A percentile compares a stretch with the other conserved stretches of the same genome.
Conservation (phyloP, 1,284 basidiomycete genomes). For the Papiliotrema flavescens region DNA sequence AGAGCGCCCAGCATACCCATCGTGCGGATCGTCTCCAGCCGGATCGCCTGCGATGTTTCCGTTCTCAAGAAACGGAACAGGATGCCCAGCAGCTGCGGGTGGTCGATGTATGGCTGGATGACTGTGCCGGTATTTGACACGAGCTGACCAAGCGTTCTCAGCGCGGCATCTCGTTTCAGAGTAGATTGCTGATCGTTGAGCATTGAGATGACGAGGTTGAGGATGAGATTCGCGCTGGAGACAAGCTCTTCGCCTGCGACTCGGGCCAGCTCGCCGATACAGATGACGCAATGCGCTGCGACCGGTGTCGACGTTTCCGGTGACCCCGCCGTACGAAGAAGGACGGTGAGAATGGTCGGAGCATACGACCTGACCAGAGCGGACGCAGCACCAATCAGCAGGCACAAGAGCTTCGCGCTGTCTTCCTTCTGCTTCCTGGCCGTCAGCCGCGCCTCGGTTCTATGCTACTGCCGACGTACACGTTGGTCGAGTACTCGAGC, state of each 20-base stretch:
- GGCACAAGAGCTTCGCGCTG: conserved; percentile 79
- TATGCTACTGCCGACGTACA: conserved; percentile 53
- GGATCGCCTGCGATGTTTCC: conserved; percentile 70
- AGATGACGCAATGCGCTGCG: conserved; percentile 88
- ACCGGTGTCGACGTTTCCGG: conserved; percentile 81
- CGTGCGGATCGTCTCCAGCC: conserved; percentile 86
- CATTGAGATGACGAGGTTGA: conserved; percentile 84
- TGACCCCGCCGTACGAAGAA: conserved; percentile 72
- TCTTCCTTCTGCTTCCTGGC: conserved; percentile 75
- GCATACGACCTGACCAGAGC: conserved; percentile 95
- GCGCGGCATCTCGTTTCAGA: conserved; percentile 83
- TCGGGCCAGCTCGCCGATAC: conserved; percentile 87
- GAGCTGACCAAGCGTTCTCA: conserved; percentile 90
- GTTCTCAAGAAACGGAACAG: conserved; percentile 82
- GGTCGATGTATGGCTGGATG: conserved; percentile 82
- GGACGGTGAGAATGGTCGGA: conserved; percentile 88
- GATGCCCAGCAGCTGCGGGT: conserved; percentile 84
- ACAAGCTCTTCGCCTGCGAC: conserved; percentile 92
- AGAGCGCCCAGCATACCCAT: conserved; percentile 96
- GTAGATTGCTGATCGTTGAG: conserved; percentile 76
- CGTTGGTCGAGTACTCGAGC: conserved; percentile 90
- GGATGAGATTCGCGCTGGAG: conserved; percentile 77
- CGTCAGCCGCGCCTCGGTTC: background rate
- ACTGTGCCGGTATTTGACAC: conserved; percentile 96
- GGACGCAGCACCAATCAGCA: conserved; percentile 85